Evolutionary conservation across 140 eudicot species (phyloP), one percentile per base, ranked within the genome.

Genomic region (Stevia rebaudiana): DNA sequence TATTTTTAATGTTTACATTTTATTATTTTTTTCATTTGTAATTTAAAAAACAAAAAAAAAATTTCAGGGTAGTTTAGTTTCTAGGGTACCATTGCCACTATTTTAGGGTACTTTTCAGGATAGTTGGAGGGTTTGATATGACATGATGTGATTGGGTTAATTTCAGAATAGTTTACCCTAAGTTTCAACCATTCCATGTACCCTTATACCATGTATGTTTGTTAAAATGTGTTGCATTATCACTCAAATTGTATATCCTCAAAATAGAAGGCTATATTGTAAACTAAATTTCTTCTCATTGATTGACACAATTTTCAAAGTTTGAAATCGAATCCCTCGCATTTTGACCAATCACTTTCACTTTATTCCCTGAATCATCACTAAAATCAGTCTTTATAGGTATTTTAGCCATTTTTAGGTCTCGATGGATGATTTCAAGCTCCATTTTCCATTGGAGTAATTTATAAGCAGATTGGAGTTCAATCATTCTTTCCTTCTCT

Each of bases 201-300:
- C n/a, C n/a, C n/a, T n/a, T n/a, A n/a, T n/a, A n/a, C n/a, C n/a
- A n/a, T n/a, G n/a, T n/a, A n/a, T n/a, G n/a, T n/a, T n/a, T n/a
- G n/a, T n/a, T n/a, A n/a, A n/a, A n/a, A n/a, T n/a, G n/a, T n/a
- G n/a, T n/a, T n/a, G n/a, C 6, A 12, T 47, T 47, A 47, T 51
- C 10, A 64, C 63, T 36, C 0, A 36, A 53, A 13, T 2, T 13
- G 41, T n/a, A 15, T 67, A 52, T 9, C 4, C 36, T 53, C 33
- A 57, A 69, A 69, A 28, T 65, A 72, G 74, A 83, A 35, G 84
- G 57, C 86, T 57, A 82, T n/a, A n/a, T n/a, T n/a, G n/a, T n/a
- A 85, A 49, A 36, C 13, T 43, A 11, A 50, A 31, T 43, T 13
- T 21, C 15, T 4, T 15, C 24, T 37, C 43, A 31, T 18, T 33